Evolutionary conservation across 1,284 basidiomycete species (phyloP), one percentile per base, ranked within the genome.

Genomic region (Puccinia horiana): DNA sequence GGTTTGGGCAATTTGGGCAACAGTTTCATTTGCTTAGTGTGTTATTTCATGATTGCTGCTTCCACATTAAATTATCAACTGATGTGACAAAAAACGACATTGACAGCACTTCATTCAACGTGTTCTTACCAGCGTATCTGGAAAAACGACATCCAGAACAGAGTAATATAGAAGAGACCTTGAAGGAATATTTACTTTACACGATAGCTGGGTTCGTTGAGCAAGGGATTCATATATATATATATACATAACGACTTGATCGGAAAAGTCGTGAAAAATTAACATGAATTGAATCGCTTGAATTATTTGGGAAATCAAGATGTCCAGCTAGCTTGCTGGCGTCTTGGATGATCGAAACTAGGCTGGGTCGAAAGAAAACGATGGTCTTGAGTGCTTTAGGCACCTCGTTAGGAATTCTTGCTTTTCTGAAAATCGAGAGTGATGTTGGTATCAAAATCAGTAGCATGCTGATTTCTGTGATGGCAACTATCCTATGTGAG

Each of bases 101-200:
- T 23, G 14, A 40, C 1, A 95, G 92, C 86, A 98, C 94, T 9
- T 96, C 96, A 92, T 98, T 98, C 88, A 99, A 98, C 86, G 95
- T 97, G 18, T 98, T 93, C 87, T 90, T 98, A 29, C 96, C 96
- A 0, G 95, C 95, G 85, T 90, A 96, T 20, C 88, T 98, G 42
- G 95, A 95, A 88, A 90, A 89, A 84, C 85, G 88, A 26, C 67
- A 72, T 52, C 67, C 52, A 58, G 72, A 52, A 42, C 58, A 61
- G n/a, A 54, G 26, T 74, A 20, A 69, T 61, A 47, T 81, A 23
- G 89, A 91, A 83, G 90, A 91, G 72, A 93, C 91, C 63, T 86
- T 96, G 73, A 92, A 91, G 91, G 93, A 95, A 84, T 92, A 96
- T 14, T 90, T 93, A 75, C 92, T 93, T 54, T 93, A 92, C 84